Evolutionary conservation across 345 rosid species (phyloP).

Genomic region (Rhizophora apiculata): DNA sequence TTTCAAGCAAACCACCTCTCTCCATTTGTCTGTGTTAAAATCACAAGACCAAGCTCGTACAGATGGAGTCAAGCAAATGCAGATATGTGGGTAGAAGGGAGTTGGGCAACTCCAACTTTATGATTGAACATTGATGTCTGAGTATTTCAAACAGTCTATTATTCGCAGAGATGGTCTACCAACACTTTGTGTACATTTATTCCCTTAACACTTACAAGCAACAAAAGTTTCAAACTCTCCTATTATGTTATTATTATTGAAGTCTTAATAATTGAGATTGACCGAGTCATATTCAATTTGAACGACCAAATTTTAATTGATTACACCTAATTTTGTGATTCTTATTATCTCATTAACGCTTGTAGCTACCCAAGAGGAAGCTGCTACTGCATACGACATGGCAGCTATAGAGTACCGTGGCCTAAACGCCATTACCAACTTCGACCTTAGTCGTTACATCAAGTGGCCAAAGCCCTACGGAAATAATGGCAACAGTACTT

Average conservation of each 20-base stretch:
- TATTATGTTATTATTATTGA: too few species aligned
- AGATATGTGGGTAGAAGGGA: background rate
- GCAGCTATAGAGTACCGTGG: slow-evolving; percentile 96
- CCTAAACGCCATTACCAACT: slow-evolving; percentile 85
- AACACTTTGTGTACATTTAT: too few species aligned
- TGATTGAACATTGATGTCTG: too few species aligned
- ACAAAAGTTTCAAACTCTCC: too few species aligned
- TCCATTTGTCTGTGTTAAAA: background rate
- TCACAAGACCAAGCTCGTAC: too few species aligned
- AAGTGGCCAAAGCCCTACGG: slow-evolving; percentile 58
- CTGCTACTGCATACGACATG: slow-evolving; percentile 82
- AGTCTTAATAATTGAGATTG: too few species aligned
- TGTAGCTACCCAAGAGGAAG: slow-evolving; percentile 94
- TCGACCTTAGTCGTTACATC: slow-evolving; percentile 81
- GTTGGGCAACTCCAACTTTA: slow-evolving; percentile 10
- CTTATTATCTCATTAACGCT: background rate
- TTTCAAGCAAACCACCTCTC: background rate
- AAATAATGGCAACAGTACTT: background rate
- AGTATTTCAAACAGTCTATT: background rate
- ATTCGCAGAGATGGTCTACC: background rate
- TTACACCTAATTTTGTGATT: too few species aligned
- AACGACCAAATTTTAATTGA: too few species aligned
- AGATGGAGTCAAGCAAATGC: slow-evolving; percentile 3
- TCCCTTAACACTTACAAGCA: too few species aligned
- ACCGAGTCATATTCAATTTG: too few species aligned